Percentiles rank a stretch among this genome's conserved stretches.
phyloP scores from a whole-genome alignment of 148 eudicot genomes.

The Rhododendron mucronatum region DNA sequence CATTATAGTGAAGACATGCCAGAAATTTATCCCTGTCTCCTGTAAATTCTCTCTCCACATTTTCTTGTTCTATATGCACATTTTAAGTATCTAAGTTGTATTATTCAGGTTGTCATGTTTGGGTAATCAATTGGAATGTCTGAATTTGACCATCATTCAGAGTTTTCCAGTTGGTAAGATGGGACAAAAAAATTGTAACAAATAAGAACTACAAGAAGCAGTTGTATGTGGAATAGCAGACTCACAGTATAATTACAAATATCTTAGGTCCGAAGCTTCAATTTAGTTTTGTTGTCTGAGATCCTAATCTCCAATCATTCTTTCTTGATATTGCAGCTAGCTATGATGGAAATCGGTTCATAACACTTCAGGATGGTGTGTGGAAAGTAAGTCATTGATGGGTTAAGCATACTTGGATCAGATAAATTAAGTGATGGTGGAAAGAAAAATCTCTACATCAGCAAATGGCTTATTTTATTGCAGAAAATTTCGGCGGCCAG shows the following conservation, averaged over 20 bases:
- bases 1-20: constrained; percentile 90
- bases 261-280: background rate
- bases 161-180: background rate
- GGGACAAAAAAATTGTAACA: background rate
- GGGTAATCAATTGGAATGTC: constrained; percentile 6
- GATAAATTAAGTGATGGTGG: background rate
- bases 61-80: background rate
- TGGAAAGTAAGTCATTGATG: constrained; percentile 60
- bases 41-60: constrained; percentile 39
- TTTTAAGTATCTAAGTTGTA: background rate
- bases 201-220: background rate
- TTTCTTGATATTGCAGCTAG: constrained; percentile 47
- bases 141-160: background rate
- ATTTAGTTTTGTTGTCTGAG: background rate
- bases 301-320: constrained; percentile 16
- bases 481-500: background rate
- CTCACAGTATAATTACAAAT: background rate
- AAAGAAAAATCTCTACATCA: background rate
- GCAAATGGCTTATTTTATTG: constrained; percentile 9
- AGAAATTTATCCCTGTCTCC: constrained; percentile 89
- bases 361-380: constrained; percentile 70
- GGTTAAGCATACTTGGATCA: background rate
- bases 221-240: background rate
- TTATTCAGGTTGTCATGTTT: background rate
- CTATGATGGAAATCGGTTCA: constrained; percentile 80